These are phyloP conservation scores for Zizania palustris DNA, from an alignment of 202 grass and related monocot genomes.

Conservation along the genomic window DNA sequence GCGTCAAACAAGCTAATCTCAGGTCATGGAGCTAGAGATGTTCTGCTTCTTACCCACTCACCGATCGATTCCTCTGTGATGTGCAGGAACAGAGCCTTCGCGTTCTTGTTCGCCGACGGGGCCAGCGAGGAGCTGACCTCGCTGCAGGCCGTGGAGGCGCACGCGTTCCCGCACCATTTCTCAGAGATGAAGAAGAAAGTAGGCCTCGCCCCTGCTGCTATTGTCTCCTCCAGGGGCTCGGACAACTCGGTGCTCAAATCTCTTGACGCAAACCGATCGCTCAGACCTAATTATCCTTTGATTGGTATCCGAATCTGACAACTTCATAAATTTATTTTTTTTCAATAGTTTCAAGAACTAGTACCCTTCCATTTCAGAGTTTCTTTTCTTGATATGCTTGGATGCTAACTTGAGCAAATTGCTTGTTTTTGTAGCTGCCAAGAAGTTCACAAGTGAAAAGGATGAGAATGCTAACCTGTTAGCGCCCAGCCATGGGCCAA, in stretches of 20 bases:
- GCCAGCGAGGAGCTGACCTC: conserved; percentile 72
- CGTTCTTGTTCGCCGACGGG: conserved; percentile 76
- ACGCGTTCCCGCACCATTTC: conserved; percentile 85
- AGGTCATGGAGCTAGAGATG: not conserved
- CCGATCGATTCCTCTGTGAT: not conserved
- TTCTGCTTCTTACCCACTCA: not conserved
- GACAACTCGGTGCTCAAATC: conserved; percentile 74
- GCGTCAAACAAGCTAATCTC: not conserved
- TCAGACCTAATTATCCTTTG: conserved; percentile 63
- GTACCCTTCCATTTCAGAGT: not conserved
- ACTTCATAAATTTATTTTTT: not conserved
- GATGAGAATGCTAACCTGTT: conserved; percentile 38
- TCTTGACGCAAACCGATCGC: conserved; percentile 63
- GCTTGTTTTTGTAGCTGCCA: conserved; percentile 50
- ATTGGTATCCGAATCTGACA: conserved; percentile 50
- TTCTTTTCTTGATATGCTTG: not conserved
- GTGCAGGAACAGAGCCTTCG: conserved; percentile 82
- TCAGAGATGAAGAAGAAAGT: conserved; percentile 63
- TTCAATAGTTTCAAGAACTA: not conserved
- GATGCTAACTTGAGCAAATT: conserved; percentile 35
- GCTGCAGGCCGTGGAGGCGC: conserved; percentile 68
- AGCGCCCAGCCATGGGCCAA: conserved; percentile 34
- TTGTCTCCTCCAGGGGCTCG: conserved; percentile 55
- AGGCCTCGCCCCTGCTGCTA: conserved; percentile 80
- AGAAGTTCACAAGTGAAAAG: conserved; percentile 59